Evolutionary conservation across 495 filamentous ascomycete genomes (phyloP), one percentile per base, ranked within the genome.

Genomic region (Cenococcum geophilum): DNA sequence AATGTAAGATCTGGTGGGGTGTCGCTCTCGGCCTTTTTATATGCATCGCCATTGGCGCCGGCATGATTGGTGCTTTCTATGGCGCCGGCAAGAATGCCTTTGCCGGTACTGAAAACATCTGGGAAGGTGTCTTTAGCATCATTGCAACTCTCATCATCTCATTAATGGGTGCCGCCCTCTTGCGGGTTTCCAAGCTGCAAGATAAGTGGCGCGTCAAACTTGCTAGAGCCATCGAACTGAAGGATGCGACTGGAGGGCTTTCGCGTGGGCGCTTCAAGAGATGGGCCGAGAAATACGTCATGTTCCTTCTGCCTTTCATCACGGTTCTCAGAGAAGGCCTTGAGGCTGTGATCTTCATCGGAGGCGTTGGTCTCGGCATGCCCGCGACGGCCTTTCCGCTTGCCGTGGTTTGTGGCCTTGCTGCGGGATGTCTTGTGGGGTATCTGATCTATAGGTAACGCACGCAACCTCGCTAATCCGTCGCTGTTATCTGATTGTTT

Each of bases 201-300:
- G 87, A 89, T 49, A 91, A 91, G 71, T 95, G 90, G 90, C 82
- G 83, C 14, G 74, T 85, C 58, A 91, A 91, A 79, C 78, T 95
- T n/a, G 80, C 83, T 16, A 79, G 80, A 61, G 78, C 83, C 0
- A 72, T 92, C 21, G 86, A 85, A 63, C 70, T 76, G 10, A 78
- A 83, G 1, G 63, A 80, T 18, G 11, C 4, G 12, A n/a, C 37
- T 21, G 64, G 1, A 61, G 51, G 55, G 34, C 67, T 18, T 42
- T 35, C 34, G 67, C 45, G 34, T 6, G 66, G 72, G 9, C 73
- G 77, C 4, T 72, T 88, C 59, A 89, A 87, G 77, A 67, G 72
- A 42, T 90, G 83, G 77, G 73, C 78, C 37, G 82, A 90, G 72
- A 89, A 88, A 69, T 91, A 93, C 61, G 82, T 81, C 49, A 88